phyloP scores from a whole-genome alignment of 2,329 filamentous ascomycete species.

The Colletotrichum orbiculare region DNA sequence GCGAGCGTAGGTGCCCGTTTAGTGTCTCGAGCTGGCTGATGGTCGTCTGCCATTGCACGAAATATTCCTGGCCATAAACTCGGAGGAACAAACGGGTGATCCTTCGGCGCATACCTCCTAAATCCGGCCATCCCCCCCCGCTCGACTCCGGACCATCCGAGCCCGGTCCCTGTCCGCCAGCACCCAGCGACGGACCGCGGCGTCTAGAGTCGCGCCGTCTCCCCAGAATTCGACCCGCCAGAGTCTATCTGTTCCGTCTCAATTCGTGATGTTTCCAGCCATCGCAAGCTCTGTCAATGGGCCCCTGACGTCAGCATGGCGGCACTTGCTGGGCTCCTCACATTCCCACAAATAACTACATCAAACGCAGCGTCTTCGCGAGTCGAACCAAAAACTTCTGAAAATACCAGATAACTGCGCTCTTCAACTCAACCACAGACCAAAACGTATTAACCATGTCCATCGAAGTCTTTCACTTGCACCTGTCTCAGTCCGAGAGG shows the following conservation, averaged over 20 bases:
- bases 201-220: constrained; percentile 20
- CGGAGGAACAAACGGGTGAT: constrained; percentile 13
- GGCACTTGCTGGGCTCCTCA: constrained; percentile 3
- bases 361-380: constrained; percentile 1
- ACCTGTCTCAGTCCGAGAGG: constrained; percentile 38
- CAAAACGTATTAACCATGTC: constrained; percentile 24
- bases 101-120: constrained; percentile 12
- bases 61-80: constrained; percentile 2
- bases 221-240: constrained; percentile 7
- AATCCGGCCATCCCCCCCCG: constrained; percentile 11
- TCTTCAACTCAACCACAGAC: not conserved
- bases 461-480: constrained; percentile 37
- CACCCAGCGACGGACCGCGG: constrained; percentile 19
- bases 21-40: too few relatives aligned
- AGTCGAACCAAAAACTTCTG: not conserved
- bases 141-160: constrained; percentile 27
- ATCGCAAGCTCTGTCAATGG: constrained; percentile 10
- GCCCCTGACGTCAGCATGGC: constrained; percentile 29
- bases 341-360: not conserved
- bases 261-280: not conserved
- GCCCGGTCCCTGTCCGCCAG: constrained; percentile 25
- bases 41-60: not conserved
- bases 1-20: too few relatives aligned
- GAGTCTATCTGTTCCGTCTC: not conserved
- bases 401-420: not conserved